Evolutionary conservation across 192 early-diverging fungal genomes (phyloP).

Genomic region (Backusella parvicylindrica): DNA sequence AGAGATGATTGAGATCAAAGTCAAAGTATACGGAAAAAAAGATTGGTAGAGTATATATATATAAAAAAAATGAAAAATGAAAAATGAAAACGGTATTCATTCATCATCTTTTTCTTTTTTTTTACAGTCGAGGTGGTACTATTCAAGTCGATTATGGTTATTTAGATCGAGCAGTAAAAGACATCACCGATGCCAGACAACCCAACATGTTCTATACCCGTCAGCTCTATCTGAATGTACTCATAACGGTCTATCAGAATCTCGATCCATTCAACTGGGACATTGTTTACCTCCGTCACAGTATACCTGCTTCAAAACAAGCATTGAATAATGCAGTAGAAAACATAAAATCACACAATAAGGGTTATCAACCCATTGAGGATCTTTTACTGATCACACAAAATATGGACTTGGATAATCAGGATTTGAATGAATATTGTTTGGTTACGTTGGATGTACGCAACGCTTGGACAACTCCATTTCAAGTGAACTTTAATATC

Average conservation of each 20-base stretch:
- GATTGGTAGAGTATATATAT: constrained; percentile 58
- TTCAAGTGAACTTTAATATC: constrained; percentile 69
- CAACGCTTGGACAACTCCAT: constrained; percentile 68
- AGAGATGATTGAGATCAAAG: constrained; percentile 42
- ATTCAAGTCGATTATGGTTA: constrained; percentile 74
- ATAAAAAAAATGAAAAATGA: neutral
- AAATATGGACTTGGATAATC: neutral
- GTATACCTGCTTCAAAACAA: neutral
- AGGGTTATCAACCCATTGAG: neutral
- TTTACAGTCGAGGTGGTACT: constrained; percentile 57
- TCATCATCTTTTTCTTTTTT: constrained; percentile 10
- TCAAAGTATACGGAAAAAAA: constrained; percentile 73
- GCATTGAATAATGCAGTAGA: neutral
- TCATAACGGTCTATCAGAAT: constrained; percentile 65
- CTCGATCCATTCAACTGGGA: constrained; percentile 63
- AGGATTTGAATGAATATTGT: constrained; percentile 61
- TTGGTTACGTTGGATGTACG: constrained; percentile 74
- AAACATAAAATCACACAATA: neutral
- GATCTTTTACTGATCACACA: constrained; percentile 6
- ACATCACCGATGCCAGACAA: neutral
- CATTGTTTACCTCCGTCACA: constrained; percentile 51
- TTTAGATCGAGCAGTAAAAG: constrained; percentile 32
- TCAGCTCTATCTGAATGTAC: constrained; percentile 60
- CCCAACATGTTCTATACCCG: constrained; percentile 55
- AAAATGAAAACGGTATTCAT: too few relatives aligned